Conservation (phyloP, 768 basidiomycete species). For the Hypsizygus marmoreus region DNA sequence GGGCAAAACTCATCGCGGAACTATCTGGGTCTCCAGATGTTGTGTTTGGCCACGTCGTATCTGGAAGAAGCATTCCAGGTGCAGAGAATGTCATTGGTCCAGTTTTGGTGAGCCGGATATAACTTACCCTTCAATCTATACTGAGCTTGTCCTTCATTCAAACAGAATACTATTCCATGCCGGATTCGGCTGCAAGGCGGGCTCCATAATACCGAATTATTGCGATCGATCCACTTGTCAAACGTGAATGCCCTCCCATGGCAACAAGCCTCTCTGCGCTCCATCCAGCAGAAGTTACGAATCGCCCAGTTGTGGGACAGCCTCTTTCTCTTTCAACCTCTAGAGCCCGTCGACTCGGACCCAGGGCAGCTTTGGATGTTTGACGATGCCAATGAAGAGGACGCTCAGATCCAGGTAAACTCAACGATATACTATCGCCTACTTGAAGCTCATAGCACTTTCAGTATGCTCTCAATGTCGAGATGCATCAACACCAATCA, state of each 20-base stretch:
- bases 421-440: neutral
- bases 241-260: constrained; percentile 42
- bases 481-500: constrained; percentile 32
- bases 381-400: constrained; percentile 13
- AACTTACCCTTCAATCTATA: neutral
- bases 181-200: constrained; percentile 32
- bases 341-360: constrained; percentile 14
- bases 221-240: constrained; percentile 35
- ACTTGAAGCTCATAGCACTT: neutral
- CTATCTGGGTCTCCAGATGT: constrained; percentile 38
- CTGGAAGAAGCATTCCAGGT: constrained; percentile 41
- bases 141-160: neutral
- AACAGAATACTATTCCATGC: constrained; percentile 48
- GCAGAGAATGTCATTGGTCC: constrained; percentile 49
- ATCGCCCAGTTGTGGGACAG: constrained; percentile 39
- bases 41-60: constrained; percentile 49
- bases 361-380: constrained; percentile 32
- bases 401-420: constrained; percentile 29
- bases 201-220: constrained; percentile 32
- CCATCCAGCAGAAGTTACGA: constrained; percentile 36
- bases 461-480: constrained; percentile 48
- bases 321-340: constrained; percentile 47
- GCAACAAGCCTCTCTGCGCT: constrained; percentile 49
- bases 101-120: constrained; percentile 43
- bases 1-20: constrained; percentile 25